These are phyloP conservation scores for Colletotrichum cordylinicola DNA, from an alignment of 2,329 filamentous ascomycete species.

Conservation along the genomic window DNA sequence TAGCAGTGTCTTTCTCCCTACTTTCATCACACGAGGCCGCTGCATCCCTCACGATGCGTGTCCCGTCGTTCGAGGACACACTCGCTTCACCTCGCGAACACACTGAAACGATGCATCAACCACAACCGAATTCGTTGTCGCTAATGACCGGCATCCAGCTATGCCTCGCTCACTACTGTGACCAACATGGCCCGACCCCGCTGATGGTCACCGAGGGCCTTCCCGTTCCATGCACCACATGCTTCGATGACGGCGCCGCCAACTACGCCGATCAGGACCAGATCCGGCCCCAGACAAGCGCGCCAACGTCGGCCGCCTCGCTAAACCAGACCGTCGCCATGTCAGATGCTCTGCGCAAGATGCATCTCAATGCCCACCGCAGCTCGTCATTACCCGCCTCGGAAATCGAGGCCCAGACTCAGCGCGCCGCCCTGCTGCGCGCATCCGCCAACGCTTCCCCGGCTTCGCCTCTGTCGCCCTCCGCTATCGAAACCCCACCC, in stretches of 20 bases:
- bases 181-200: constrained; percentile 72
- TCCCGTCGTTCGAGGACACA: constrained; percentile 20
- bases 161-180: constrained; percentile 74
- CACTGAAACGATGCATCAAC: constrained; percentile 11
- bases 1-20: neutral
- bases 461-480: constrained; percentile 35
- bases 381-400: constrained; percentile 49
- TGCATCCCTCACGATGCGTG: constrained; percentile 13
- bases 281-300: constrained; percentile 44
- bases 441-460: constrained; percentile 38
- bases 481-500: constrained; percentile 62
- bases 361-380: constrained; percentile 48
- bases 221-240: constrained; percentile 64
- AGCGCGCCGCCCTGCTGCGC: constrained; percentile 47
- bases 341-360: constrained; percentile 52
- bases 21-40: neutral
- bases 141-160: constrained; percentile 54
- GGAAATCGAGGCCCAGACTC: constrained; percentile 49
- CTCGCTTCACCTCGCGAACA: constrained; percentile 4
- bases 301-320: constrained; percentile 34
- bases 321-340: constrained; percentile 38
- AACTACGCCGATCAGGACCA: constrained; percentile 34
- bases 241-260: constrained; percentile 52
- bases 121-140: constrained; percentile 6
- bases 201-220: constrained; percentile 74